Evolutionary conservation across 257 asterid species (phyloP).

Genomic region (Gentiana dahurica): DNA sequence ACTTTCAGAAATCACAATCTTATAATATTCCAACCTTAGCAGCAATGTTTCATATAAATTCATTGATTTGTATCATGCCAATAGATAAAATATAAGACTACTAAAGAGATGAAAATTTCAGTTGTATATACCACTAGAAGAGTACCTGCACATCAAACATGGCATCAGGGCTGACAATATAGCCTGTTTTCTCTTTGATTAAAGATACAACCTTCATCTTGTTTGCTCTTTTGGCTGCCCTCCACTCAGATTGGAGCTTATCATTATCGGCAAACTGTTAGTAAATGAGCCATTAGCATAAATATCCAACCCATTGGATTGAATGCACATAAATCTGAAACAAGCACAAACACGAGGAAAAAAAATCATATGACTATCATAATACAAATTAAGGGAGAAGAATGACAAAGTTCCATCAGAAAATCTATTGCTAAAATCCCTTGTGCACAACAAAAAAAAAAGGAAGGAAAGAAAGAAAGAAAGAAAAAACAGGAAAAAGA

Average conservation of each 20-base stretch:
- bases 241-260: slow-evolving; percentile 49
- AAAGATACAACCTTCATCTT: slow-evolving; percentile 38
- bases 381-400: background rate
- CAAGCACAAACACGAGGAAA: background rate
- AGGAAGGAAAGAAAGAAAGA: no score
- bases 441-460: no score
- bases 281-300: slow-evolving; percentile 1
- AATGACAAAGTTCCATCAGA: no score
- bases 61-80: no score
- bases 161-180: slow-evolving; percentile 43
- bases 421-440: no score
- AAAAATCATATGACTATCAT: background rate
- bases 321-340: background rate
- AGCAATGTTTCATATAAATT: no score
- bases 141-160: slow-evolving; percentile 58
- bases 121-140: background rate
- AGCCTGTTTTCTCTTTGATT: slow-evolving; percentile 46
- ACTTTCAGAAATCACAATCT: background rate
- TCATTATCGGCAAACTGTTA: slow-evolving; percentile 38
- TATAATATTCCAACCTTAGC: no score
- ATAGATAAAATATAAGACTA: no score
- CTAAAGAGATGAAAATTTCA: background rate
- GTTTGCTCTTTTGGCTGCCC: slow-evolving; percentile 35
- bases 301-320: background rate
- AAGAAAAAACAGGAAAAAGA: no score